These are phyloP conservation scores for Solanum hybrid DNA, from an alignment of 305 asterid genomes.

Conservation along the genomic window DNA sequence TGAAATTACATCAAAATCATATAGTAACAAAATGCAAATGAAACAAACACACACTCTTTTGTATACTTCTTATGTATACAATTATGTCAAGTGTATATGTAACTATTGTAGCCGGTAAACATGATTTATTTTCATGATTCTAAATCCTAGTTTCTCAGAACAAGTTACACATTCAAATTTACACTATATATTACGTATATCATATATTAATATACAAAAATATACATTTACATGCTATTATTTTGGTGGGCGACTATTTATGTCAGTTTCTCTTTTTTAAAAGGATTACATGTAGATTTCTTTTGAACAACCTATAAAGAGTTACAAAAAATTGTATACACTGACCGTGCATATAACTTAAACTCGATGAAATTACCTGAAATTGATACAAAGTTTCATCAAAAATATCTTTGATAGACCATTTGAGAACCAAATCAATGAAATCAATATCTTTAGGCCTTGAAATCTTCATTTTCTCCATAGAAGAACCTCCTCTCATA, in stretches of 20 bases:
- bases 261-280: background rate
- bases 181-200: background rate
- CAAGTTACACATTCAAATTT: background rate
- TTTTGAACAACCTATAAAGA: background rate
- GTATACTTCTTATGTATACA: background rate
- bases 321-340: background rate
- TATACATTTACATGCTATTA: background rate
- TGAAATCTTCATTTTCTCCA: background rate
- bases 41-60: background rate
- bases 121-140: background rate
- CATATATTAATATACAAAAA: no score
- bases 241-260: background rate
- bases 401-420: conserved; percentile 38
- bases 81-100: background rate
- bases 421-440: conserved; percentile 33
- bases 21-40: background rate
- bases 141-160: background rate
- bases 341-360: background rate
- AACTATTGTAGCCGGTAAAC: background rate
- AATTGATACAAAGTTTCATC: conserved; percentile 27
- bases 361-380: conserved; percentile 21
- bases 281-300: background rate
- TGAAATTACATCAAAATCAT: background rate
- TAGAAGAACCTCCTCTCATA: background rate
- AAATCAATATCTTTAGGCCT: conserved; percentile 17